A percentile compares a stretch with the other conserved stretches of the same genome.
These are phyloP conservation scores for Myxozyma monticola DNA, from an alignment of 805 yeast genomes.

Conservation along the genomic window DNA sequence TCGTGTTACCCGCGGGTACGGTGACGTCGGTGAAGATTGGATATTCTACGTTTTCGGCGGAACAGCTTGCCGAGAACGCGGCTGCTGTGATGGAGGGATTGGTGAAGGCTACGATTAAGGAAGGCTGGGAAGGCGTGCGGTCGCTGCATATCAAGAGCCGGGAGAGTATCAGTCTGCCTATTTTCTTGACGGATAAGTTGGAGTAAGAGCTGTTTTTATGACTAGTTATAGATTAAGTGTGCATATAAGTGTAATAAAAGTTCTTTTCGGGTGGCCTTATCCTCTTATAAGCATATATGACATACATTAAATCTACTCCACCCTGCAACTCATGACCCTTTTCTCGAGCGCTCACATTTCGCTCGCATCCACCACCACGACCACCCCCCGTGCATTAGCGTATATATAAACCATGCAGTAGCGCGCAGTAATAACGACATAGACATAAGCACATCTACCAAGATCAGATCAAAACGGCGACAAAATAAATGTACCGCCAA, in stretches of 20 bases:
- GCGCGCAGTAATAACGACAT: too few relatives aligned
- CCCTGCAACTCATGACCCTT: too few relatives aligned
- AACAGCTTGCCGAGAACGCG: slow-evolving; percentile 61
- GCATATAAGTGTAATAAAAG: not conserved
- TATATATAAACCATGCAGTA: too few relatives aligned
- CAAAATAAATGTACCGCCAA: too few relatives aligned
- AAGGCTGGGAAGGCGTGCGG: slow-evolving; percentile 39
- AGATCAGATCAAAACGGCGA: too few relatives aligned
- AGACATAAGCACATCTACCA: too few relatives aligned
- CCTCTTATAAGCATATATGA: too few relatives aligned
- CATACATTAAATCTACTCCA: too few relatives aligned
- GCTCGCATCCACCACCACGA: too few relatives aligned
- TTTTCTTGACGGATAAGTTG: slow-evolving; percentile 65
- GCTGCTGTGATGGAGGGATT: slow-evolving; percentile 48
- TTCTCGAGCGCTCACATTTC: too few relatives aligned
- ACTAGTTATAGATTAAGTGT: not conserved
- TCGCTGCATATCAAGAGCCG: slow-evolving; percentile 64
- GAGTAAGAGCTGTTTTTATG: slow-evolving; percentile 5
- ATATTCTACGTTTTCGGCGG: slow-evolving; percentile 43
- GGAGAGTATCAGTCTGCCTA: slow-evolving; percentile 79
- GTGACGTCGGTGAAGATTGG: slow-evolving; percentile 70
- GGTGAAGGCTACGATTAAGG: slow-evolving; percentile 32
- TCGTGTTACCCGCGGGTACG: slow-evolving; percentile 71
- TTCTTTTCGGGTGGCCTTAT: too few relatives aligned
- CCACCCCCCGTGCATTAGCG: too few relatives aligned